A percentile compares a stretch with the other conserved stretches of the same genome.
phyloP scores from a whole-genome alignment of 495 filamentous ascomycete species.

The Parachaetomium inaequale region DNA sequence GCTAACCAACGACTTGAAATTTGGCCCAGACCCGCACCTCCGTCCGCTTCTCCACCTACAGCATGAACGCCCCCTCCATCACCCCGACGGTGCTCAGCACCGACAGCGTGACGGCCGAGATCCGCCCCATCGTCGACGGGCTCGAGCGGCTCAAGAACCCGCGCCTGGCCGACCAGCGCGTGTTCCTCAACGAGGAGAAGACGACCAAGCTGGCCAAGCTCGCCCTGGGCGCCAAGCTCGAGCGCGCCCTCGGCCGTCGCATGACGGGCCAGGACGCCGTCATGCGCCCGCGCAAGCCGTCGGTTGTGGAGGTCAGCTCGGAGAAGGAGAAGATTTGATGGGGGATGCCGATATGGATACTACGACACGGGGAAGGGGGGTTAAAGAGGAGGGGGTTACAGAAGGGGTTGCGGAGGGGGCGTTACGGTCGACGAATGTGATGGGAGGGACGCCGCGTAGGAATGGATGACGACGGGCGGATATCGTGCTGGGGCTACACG shows the following conservation, averaged over 20 bases:
- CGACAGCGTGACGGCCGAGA: constrained; percentile 65
- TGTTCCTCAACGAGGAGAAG: constrained; percentile 77
- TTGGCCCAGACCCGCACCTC: constrained; percentile 62
- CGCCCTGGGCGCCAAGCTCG: constrained; percentile 88
- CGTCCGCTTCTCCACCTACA: constrained; percentile 78
- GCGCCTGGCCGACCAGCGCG: constrained; percentile 78
- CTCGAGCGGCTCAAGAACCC: constrained; percentile 91
- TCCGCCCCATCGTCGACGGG: constrained; percentile 75
- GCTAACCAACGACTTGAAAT: too few species aligned
- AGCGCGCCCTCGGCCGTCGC: constrained; percentile 82
- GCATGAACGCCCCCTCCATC: constrained; percentile 63
- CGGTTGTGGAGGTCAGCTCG: constrained; percentile 25
- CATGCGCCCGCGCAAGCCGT: constrained; percentile 58
- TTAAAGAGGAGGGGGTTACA: too few species aligned
- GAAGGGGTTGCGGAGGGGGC: too few species aligned
- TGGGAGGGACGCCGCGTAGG: background rate
- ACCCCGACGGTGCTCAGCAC: constrained; percentile 57
- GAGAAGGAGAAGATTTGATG: constrained; percentile 38
- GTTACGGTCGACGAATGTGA: background rate
- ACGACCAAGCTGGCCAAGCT: constrained; percentile 81
- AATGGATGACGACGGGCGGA: background rate
- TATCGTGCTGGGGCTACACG: background rate
- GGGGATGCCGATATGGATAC: too few species aligned
- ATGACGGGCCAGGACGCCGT: constrained; percentile 91
- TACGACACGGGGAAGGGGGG: too few species aligned